Base-by-base conservation (phyloP, 73 alveolate species). In the Paramecium bursaria region DNA sequence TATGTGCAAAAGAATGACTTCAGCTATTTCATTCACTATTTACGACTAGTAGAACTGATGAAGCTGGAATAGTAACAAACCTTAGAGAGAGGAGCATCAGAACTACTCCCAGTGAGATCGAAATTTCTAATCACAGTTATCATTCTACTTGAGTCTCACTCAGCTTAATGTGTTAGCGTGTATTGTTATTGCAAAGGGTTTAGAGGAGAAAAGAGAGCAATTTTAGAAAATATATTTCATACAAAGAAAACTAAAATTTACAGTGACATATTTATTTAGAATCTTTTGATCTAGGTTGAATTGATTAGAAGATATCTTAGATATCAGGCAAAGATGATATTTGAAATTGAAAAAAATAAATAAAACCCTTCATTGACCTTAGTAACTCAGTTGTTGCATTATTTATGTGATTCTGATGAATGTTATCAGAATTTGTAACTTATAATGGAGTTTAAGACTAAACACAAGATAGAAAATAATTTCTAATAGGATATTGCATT, bases 141-240 rank as follows among this genome's bases (percentile, higher is more conserved):
- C 2, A 42, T 67, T 1, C 4, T 67, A 35, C 50, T 67, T n/a
- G 44, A 67, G 44, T 15, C 49, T 21, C 82, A 67, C 9, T 39
- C 44, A 0, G 1, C 25, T 11, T 15, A 15, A 67, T 67, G 82
- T 67, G 82, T 39, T 6, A 67, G 21, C 44, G 82, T 67, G 17
- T 67, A 67, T 67, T 67, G 82, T 15, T 67, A 67, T 67, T 67
- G 82, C 7, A 67, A 67, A 67, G 82, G 82, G 17, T 67, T 67
- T 67, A 31, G 82, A 35, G 82, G 82, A 67, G 82, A 67, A 35
- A 25, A 27, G 1, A 67, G 82, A 42, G 44, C 44, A 19, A 31
- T 67, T 3, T 39, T 67, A 3, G 82, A 67, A 67, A 67, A 42
- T 9, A 67, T 39, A 39, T 67, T 25, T 67, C 47, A 39, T 39